These are phyloP conservation scores for Sanghuangporus baumii DNA, from an alignment of 1,284 basidiomycete species.

Conservation along the genomic window DNA sequence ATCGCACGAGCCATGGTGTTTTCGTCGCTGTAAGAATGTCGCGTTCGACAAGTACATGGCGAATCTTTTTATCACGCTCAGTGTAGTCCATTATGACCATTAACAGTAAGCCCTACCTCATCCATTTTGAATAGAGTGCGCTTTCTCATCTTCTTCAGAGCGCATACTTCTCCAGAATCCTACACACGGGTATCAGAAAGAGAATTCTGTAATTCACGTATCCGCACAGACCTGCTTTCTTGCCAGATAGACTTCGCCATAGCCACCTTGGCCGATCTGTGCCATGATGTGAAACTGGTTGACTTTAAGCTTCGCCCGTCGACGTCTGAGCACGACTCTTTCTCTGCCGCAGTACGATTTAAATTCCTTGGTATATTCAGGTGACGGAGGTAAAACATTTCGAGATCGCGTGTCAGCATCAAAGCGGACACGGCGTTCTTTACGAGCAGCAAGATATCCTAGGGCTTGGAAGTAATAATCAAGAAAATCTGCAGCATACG, in stretches of 20 bases:
- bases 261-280: constrained; percentile 95
- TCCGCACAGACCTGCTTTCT: constrained; percentile 52
- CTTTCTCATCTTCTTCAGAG: constrained; percentile 95
- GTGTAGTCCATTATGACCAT: background rate
- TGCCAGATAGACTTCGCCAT: constrained; percentile 92
- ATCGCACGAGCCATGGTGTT: constrained; percentile 89
- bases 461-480: constrained; percentile 94
- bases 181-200: background rate
- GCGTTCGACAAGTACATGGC: constrained; percentile 93
- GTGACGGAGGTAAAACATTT: constrained; percentile 42
- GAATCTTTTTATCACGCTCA: constrained; percentile 46
- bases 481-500: constrained; percentile 64
- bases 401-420: constrained; percentile 77
- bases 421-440: constrained; percentile 76
- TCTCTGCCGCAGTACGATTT: constrained; percentile 90
- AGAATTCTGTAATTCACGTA: background rate
- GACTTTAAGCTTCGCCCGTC: constrained; percentile 81
- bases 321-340: constrained; percentile 82
- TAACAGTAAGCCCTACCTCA: constrained; percentile 50
- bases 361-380: constrained; percentile 76
- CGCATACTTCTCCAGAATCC: constrained; percentile 91
- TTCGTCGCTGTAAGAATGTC: constrained; percentile 95
- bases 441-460: constrained; percentile 80
- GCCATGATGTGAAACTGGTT: constrained; percentile 95
- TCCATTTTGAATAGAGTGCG: constrained; percentile 94